Percentiles rank a stretch among this genome's conserved stretches.
phyloP scores from a whole-genome alignment of 2,329 filamentous ascomycete genomes.

The Metarhizium brunneum region DNA sequence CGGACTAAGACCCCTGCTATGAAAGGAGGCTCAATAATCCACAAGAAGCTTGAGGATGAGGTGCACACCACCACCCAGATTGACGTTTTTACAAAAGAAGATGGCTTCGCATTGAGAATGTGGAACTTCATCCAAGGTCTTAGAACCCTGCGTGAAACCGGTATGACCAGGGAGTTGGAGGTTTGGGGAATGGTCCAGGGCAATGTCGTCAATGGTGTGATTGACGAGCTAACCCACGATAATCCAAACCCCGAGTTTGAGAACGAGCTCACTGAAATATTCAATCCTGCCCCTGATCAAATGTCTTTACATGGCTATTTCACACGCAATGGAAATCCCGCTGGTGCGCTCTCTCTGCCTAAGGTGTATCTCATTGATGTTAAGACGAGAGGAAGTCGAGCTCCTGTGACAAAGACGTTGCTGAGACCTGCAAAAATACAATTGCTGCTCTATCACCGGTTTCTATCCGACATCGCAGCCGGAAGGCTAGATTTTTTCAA shows the following conservation, averaged over 20 bases:
- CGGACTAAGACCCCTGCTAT: constrained; percentile 73
- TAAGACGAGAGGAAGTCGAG: constrained; percentile 64
- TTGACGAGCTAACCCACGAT: constrained; percentile 73
- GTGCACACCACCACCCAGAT: constrained; percentile 71
- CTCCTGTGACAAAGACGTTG: constrained; percentile 57
- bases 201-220: constrained; percentile 78
- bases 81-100: constrained; percentile 65
- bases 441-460: constrained; percentile 78
- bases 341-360: constrained; percentile 2
- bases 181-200: constrained; percentile 81
- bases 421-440: constrained; percentile 76
- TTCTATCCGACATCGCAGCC: constrained; percentile 68
- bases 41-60: constrained; percentile 76
- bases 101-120: constrained; percentile 69
- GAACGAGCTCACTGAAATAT: constrained; percentile 36
- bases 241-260: constrained; percentile 68
- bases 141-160: constrained; percentile 59
- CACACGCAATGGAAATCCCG: constrained; percentile 12
- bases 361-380: constrained; percentile 74
- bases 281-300: constrained; percentile 21
- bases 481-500: constrained; percentile 59
- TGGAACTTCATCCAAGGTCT: constrained; percentile 91
- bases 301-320: constrained; percentile 33
- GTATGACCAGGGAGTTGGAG: constrained; percentile 66
- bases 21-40: constrained; percentile 70